Conservation (phyloP, 345 rosid genomes). For the Citrus glauca region DNA sequence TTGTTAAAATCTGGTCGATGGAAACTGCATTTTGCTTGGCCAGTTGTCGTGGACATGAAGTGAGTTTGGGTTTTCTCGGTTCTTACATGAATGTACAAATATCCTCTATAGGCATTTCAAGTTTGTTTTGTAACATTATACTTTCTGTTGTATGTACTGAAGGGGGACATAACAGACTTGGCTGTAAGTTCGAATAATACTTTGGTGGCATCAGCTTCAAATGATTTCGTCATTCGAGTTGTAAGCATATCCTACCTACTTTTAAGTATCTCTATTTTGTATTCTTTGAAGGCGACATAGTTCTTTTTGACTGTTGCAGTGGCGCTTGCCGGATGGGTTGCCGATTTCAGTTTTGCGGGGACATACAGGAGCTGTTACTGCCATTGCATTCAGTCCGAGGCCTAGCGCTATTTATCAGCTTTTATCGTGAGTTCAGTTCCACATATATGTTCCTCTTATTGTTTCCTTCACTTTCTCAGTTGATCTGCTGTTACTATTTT, state of each 20-base stretch:
- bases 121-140: slow-evolving; percentile 4
- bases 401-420: slow-evolving; percentile 81
- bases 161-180: slow-evolving; percentile 99
- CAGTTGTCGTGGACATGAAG: slow-evolving; percentile 99
- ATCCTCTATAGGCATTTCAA: slow-evolving; percentile 8
- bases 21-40: slow-evolving; percentile 99
- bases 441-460: slow-evolving; percentile 16
- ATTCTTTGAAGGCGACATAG: slow-evolving; percentile 5
- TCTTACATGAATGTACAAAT: slow-evolving; percentile 7
- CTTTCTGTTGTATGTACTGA: slow-evolving; percentile 18
- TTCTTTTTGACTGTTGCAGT: slow-evolving; percentile 49
- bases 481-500: slow-evolving; percentile 10
- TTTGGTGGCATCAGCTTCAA: slow-evolving; percentile 96
- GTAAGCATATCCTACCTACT: slow-evolving; percentile 46
- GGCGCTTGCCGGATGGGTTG: slow-evolving; percentile 98
- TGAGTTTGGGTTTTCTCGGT: slow-evolving; percentile 39
- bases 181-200: slow-evolving; percentile 94
- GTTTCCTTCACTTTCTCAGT: slow-evolving; percentile 8
- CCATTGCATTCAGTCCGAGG: slow-evolving; percentile 95
- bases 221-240: slow-evolving; percentile 94
- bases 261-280: slow-evolving; percentile 11
- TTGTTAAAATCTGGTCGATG: slow-evolving; percentile 99
- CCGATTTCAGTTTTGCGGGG: slow-evolving; percentile 94
- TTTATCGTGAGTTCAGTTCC: slow-evolving; percentile 72
- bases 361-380: slow-evolving; percentile 95